These are phyloP conservation scores for Coleophoma eucalyptorum DNA, from an alignment of 2,329 filamentous ascomycete genomes.

Conservation along the genomic window DNA sequence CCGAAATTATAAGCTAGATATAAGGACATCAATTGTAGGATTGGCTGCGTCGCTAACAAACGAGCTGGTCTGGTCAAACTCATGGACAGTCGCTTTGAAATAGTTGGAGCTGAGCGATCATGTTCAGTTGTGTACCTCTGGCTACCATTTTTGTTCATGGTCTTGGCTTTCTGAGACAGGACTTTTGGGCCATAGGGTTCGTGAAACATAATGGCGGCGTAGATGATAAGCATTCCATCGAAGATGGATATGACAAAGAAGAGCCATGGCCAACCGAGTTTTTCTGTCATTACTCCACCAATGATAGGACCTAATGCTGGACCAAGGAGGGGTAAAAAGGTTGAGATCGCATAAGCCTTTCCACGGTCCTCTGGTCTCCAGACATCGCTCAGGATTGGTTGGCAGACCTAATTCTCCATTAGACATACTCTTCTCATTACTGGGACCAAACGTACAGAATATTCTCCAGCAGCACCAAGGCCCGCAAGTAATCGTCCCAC, in stretches of 20 bases:
- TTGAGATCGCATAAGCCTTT: slow-evolving; percentile 26
- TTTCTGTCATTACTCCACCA: slow-evolving; percentile 42
- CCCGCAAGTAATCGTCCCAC: slow-evolving; percentile 39
- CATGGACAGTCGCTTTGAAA: slow-evolving; percentile 21
- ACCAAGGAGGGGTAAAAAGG: slow-evolving; percentile 42
- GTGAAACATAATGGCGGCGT: slow-evolving; percentile 39
- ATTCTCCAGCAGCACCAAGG: slow-evolving; percentile 39
- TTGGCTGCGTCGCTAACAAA: slow-evolving; percentile 47
- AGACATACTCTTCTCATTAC: slow-evolving; percentile 2
- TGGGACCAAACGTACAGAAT: slow-evolving; percentile 33
- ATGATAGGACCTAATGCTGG: slow-evolving; percentile 33
- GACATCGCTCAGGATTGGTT: slow-evolving; percentile 38
- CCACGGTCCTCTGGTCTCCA: slow-evolving; percentile 32
- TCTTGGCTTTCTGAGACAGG: slow-evolving; percentile 38
- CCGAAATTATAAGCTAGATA: slow-evolving; percentile 48
- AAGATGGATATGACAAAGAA: slow-evolving; percentile 45
- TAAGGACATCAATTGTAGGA: slow-evolving; percentile 45
- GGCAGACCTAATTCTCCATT: slow-evolving; percentile 23
- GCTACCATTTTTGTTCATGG: slow-evolving; percentile 38
- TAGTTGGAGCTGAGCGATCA: slow-evolving; percentile 22
- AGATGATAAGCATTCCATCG: slow-evolving; percentile 36
- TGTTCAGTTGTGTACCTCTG: slow-evolving; percentile 30
- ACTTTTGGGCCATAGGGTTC: slow-evolving; percentile 45
- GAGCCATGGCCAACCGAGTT: slow-evolving; percentile 46
- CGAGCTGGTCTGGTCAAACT: slow-evolving; percentile 39